These are phyloP conservation scores for Parathielavia appendiculata DNA, from an alignment of 495 filamentous ascomycete genomes.

Conservation along the genomic window DNA sequence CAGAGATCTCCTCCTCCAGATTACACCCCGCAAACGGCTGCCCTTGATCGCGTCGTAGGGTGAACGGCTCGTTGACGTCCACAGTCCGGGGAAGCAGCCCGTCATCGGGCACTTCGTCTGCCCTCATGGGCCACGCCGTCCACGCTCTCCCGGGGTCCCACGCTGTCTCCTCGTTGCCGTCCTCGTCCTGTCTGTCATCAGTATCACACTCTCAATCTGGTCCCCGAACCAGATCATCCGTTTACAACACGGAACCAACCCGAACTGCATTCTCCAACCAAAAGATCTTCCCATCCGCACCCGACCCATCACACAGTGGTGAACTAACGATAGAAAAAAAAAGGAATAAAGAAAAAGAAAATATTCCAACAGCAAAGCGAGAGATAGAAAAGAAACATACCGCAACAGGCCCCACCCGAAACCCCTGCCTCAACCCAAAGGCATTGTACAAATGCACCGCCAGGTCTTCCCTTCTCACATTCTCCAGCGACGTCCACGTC, in stretches of 20 bases:
- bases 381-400: neutral
- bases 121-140: slow-evolving; percentile 74
- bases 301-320: neutral
- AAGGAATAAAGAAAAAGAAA: no score
- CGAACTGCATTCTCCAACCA: no score
- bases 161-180: neutral
- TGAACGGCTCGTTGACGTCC: slow-evolving; percentile 44
- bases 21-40: slow-evolving; percentile 47
- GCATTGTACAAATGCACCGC: slow-evolving; percentile 72
- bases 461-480: slow-evolving; percentile 57
- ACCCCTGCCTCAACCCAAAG: slow-evolving; percentile 52
- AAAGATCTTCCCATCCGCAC: neutral
- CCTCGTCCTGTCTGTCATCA: neutral
- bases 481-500: slow-evolving; percentile 53
- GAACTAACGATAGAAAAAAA: no score
- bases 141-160: slow-evolving; percentile 50
- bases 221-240: no score
- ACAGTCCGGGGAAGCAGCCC: slow-evolving; percentile 32
- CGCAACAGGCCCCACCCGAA: slow-evolving; percentile 24
- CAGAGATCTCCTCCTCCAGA: slow-evolving; percentile 63
- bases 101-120: slow-evolving; percentile 54
- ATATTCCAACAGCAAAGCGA: neutral
- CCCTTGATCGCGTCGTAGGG: slow-evolving; percentile 39
- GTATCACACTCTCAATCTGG: neutral
- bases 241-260: no score